Evolutionary conservation across 2,329 filamentous ascomycete genomes (phyloP).

Genomic region (Trichoderma guizhouense): DNA sequence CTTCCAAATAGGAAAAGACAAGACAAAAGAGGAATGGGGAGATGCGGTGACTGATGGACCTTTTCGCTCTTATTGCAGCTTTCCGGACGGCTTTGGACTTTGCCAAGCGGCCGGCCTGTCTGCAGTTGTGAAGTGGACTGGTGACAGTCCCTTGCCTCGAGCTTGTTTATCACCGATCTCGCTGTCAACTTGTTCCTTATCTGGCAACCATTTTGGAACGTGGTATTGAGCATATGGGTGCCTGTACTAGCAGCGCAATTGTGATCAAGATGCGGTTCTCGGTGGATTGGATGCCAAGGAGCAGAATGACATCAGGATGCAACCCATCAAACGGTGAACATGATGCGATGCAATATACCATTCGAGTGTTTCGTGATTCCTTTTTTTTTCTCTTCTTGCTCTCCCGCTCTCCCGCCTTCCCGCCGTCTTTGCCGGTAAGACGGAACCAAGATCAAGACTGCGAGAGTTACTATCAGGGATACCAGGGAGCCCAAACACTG

Average conservation of each 20-base stretch:
- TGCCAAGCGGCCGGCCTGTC: not conserved
- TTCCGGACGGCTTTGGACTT: not conserved
- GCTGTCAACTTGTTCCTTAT: not conserved
- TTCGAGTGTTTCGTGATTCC: not conserved
- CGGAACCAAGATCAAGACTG: not conserved
- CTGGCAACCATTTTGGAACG: not conserved
- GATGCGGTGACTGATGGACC: not conserved
- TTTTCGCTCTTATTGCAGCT: not conserved
- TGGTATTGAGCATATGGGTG: not conserved
- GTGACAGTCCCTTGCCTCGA: not conserved
- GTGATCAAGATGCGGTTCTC: not conserved
- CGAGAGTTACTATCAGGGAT: not conserved
- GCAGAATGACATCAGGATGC: not conserved
- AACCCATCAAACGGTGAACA: not conserved
- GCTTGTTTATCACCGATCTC: not conserved
- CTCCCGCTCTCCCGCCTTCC: not conserved
- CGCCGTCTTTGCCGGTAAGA: not conserved
- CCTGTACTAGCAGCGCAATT: not conserved
- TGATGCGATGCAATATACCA: not conserved
- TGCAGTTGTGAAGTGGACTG: not conserved
- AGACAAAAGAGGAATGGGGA: not conserved
- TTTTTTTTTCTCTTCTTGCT: not conserved
- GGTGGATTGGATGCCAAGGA: not conserved
- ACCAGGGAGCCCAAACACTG: not conserved
- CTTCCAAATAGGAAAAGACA: not conserved